Base-by-base conservation (phyloP, 257 asterid species). In the Dorcoceras hygrometricum region DNA sequence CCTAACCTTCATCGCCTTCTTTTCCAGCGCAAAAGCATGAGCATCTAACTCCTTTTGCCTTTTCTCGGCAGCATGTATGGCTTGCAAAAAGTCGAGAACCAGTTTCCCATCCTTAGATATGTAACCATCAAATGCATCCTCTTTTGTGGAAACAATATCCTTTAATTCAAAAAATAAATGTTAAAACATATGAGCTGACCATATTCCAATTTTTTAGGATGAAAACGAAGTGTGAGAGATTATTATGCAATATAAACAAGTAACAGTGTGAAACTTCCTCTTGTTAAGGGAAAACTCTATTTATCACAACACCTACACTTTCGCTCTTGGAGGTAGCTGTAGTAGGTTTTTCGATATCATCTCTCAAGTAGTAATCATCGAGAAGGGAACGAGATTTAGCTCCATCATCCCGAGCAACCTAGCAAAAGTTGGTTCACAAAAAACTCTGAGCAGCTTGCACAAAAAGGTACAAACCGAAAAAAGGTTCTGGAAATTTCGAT, bases 41-140 rank as follows among this genome's bases (percentile, higher is more conserved):
- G 89, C 82, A 74, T 90, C 99, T 79, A 88, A 69, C 70, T 83
- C 96, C n/a, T 91, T 96, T 71, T 90, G 99, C 76, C 95, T 84
- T 72, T 86, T 82, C 81, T 94, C 99, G 66, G 99, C 97, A 76
- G 95, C 96, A 85, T 90, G 99, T 73, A 94, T 82, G 72, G 96
- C 96, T 83, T 90, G 84, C 79, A 94, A 74, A 75, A 94, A 87
- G 81, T 90, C 97, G 75, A 94, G 81, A 78, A 90, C 85, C 84
- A 94, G 63, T 79, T 88, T 89, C 36, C 97, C 97, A 79, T 94
- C 97, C 78, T 83, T 81, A 34, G 95, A 75, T 85, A 87, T 73
- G 78, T 75, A 86, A 73, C 81, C 87, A 66, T 81, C 95, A 74
- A 66, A 48, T 27, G 53, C 70, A 72, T 75, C 87, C 80, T 88